Percentiles rank a stretch among this genome's conserved stretches.
phyloP scores from a whole-genome alignment of 2,329 filamentous ascomycete species.

The Penicillium crustosum region DNA sequence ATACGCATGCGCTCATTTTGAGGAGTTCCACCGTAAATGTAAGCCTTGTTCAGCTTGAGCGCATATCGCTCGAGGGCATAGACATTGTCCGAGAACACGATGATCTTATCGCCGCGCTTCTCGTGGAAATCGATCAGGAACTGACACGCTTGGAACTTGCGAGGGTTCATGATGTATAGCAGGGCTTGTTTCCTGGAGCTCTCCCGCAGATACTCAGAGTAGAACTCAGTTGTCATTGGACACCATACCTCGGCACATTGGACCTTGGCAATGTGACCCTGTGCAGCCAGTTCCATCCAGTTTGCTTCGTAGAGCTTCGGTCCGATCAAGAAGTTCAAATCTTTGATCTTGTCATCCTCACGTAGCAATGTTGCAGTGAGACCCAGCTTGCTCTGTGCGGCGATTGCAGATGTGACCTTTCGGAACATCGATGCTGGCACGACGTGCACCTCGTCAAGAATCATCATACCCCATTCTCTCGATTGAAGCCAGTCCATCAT shows the following conservation, averaged over 20 bases:
- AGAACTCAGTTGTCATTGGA: conserved; percentile 98
- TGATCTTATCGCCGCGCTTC: conserved; percentile 91
- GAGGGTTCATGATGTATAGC: conserved; percentile 95
- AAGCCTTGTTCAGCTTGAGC: conserved; percentile 77
- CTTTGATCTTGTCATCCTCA: conserved; percentile 97
- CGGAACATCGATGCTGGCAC: conserved; percentile 96
- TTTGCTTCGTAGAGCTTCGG: conserved; percentile 98
- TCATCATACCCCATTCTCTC: conserved; percentile 95
- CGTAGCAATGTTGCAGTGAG: conserved; percentile 89
- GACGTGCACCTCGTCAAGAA: conserved; percentile 96
- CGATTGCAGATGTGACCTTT: conserved; percentile 88
- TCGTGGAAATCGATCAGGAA: conserved; percentile 99
- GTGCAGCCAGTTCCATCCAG: conserved; percentile 97
- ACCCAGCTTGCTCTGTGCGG: conserved; percentile 91
- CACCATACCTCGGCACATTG: conserved; percentile 99
- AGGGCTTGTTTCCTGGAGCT: conserved; percentile 66
- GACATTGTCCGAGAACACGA: conserved; percentile 97
- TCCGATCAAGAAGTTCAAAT: conserved; percentile 95
- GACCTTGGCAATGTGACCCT: conserved; percentile 94
- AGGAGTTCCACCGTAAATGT: conserved; percentile 84
- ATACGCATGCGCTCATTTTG: conserved; percentile 84
- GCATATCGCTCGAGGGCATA: conserved; percentile 88
- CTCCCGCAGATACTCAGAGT: conserved; percentile 81
- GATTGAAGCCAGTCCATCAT: conserved; percentile 93
- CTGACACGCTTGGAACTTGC: conserved; percentile 95